Percentiles rank a stretch among this genome's conserved stretches.
These are phyloP conservation scores for Domatiomyces catenatus DNA, from an alignment of 2,329 filamentous ascomycete genomes.

Conservation along the genomic window DNA sequence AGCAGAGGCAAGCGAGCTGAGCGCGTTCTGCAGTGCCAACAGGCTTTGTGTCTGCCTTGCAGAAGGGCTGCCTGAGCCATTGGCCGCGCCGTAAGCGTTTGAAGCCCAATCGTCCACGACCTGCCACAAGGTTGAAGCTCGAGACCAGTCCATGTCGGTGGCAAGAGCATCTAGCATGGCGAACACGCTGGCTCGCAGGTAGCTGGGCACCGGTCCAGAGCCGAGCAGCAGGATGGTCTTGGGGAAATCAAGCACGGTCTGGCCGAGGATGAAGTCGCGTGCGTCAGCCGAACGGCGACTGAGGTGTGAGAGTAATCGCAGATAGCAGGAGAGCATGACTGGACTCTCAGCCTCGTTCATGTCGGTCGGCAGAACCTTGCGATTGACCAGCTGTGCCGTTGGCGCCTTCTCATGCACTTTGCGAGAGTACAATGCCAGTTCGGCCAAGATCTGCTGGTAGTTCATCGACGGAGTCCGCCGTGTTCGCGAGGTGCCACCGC, in stretches of 20 bases:
- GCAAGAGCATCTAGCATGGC: conserved; percentile 61
- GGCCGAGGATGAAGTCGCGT: conserved; percentile 56
- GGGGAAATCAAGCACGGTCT: conserved; percentile 52
- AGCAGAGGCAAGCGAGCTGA: conserved; percentile 58
- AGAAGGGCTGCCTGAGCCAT: conserved; percentile 23
- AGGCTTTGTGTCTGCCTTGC: conserved; percentile 14
- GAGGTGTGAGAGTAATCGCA: conserved; percentile 73
- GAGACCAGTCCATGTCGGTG: conserved; percentile 51
- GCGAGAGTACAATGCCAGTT: conserved; percentile 68
- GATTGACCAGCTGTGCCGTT: conserved; percentile 41
- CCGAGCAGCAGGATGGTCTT: conserved; percentile 65
- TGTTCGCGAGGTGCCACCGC: conserved; percentile 55
- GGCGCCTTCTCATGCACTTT: conserved; percentile 60
- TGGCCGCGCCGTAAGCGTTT: conserved; percentile 10
- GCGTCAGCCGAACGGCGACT: conserved; percentile 57
- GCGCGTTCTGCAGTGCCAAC: conserved; percentile 42
- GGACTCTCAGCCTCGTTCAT: conserved; percentile 83
- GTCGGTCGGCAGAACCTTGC: conserved; percentile 48
- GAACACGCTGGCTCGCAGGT: conserved; percentile 72
- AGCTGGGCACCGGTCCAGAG: conserved; percentile 57
- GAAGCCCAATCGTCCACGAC: conserved; percentile 16
- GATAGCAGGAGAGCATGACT: conserved; percentile 93
- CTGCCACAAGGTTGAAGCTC: conserved; percentile 50
- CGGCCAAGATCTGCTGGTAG: conserved; percentile 83
- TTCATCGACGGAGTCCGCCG: conserved; percentile 72